Percentiles rank a stretch among this genome's conserved stretches.
These are phyloP conservation scores for Penicillium samsonianum DNA, from an alignment of 495 filamentous ascomycete species.

Conservation along the genomic window DNA sequence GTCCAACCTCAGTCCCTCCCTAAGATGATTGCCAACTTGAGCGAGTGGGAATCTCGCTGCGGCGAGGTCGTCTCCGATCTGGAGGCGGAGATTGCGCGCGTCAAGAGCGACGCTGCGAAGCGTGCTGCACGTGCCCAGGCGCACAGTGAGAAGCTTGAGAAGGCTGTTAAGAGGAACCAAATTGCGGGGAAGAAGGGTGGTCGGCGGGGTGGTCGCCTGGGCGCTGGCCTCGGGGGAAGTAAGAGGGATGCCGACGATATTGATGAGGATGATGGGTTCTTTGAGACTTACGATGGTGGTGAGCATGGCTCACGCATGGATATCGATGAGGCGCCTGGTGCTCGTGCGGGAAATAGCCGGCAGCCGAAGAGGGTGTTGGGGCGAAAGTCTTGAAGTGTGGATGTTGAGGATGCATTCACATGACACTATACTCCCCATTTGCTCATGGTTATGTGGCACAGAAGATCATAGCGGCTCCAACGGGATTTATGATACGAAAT, in stretches of 20 bases:
- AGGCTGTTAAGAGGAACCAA: conserved; percentile 34
- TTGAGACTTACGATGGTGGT: conserved; percentile 45
- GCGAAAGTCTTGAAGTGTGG: conserved; percentile 34
- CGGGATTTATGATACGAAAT: conserved; percentile 5
- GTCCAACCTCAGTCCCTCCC: conserved; percentile 69
- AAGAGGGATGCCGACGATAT: conserved; percentile 48
- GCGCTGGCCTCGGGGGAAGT: conserved; percentile 32
- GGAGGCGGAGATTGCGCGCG: conserved; percentile 64
- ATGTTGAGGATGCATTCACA: neutral
- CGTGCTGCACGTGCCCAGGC: conserved; percentile 50
- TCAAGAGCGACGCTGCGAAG: conserved; percentile 56
- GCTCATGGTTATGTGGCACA: neutral
- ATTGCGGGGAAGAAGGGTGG: conserved; percentile 19
- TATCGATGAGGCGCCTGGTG: conserved; percentile 44
- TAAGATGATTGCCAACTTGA: conserved; percentile 63
- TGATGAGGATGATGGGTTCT: conserved; percentile 49
- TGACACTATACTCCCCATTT: neutral
- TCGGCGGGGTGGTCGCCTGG: conserved; percentile 22
- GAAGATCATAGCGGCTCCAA: neutral
- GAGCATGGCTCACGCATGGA: conserved; percentile 53
- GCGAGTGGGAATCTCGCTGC: conserved; percentile 77
- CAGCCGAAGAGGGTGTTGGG: conserved; percentile 44
- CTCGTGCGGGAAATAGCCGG: conserved; percentile 34
- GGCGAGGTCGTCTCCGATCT: conserved; percentile 71
- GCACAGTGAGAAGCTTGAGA: conserved; percentile 50